Evolutionary conservation across 495 filamentous ascomycete genomes (phyloP).

Genomic region (Letharia columbiana): DNA sequence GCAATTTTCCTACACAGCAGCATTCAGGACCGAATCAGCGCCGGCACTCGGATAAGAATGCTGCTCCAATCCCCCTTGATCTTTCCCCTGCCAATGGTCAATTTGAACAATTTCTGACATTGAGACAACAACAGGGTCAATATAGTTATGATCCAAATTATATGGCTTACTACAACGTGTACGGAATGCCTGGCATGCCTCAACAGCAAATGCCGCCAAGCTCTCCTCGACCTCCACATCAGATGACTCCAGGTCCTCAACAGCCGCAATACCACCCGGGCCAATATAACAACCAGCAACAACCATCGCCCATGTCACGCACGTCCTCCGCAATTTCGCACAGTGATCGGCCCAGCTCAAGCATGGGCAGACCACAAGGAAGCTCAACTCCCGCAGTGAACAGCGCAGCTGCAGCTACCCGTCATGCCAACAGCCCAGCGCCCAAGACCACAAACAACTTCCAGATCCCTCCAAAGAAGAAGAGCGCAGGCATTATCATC

Average conservation of each 20-base stretch:
- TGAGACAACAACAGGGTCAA: conserved; percentile 48
- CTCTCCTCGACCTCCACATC: conserved; percentile 45
- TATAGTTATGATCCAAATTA: conserved; percentile 44
- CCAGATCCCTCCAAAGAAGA: conserved; percentile 50
- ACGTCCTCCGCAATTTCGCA: conserved; percentile 69
- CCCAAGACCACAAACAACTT: conserved; percentile 38
- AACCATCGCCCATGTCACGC: conserved; percentile 67
- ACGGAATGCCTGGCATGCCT: conserved; percentile 4
- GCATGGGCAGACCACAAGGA: conserved; percentile 58
- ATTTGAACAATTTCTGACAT: conserved; percentile 69
- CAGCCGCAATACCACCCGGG: conserved; percentile 38
- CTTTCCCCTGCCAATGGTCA: conserved; percentile 59
- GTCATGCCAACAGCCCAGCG: conserved; percentile 44
- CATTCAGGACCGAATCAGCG: conserved; percentile 26
- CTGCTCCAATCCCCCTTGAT: conserved; percentile 40
- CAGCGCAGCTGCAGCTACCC: conserved; percentile 46
- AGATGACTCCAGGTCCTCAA: conserved; percentile 44
- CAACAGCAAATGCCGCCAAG: conserved; percentile 39
- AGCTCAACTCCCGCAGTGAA: conserved; percentile 49
- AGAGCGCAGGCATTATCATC: conserved; percentile 63
- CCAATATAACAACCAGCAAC: conserved; percentile 45
- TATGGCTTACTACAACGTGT: conserved; percentile 31
- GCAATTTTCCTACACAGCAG: conserved; percentile 27
- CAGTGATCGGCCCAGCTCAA: conserved; percentile 68
- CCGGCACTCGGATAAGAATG: conserved; percentile 29